Percentiles rank a stretch among this genome's conserved stretches.
phyloP scores from a whole-genome alignment of 768 basidiomycete genomes.

The Auricularia sp. region DNA sequence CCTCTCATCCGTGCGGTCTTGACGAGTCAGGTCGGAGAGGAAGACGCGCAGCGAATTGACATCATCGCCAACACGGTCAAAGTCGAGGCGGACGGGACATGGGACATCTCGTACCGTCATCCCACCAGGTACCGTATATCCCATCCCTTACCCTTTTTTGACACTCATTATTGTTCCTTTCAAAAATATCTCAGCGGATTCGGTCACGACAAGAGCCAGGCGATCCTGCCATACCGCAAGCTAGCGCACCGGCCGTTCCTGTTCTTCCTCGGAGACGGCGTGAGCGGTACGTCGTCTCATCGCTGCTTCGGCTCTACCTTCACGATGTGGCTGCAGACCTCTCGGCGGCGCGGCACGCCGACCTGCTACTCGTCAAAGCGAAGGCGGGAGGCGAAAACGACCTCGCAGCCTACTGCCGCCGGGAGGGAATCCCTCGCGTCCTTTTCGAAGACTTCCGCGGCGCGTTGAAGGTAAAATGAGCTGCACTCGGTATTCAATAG shows the following conservation, averaged over 20 bases:
- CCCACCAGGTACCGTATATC: constrained; percentile 40
- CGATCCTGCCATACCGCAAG: constrained; percentile 82
- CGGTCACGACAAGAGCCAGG: constrained; percentile 94
- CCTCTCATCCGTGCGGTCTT: constrained; percentile 88
- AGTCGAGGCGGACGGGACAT: constrained; percentile 52
- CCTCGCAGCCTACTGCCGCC: constrained; percentile 70
- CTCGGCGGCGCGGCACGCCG: constrained; percentile 86
- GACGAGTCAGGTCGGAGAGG: constrained; percentile 66
- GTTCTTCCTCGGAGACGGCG: constrained; percentile 98
- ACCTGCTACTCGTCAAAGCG: constrained; percentile 88
- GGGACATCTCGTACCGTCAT: constrained; percentile 82
- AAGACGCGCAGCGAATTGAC: constrained; percentile 60
- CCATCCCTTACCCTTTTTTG: neutral
- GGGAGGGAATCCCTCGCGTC: constrained; percentile 70
- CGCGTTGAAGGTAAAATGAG: constrained; percentile 29
- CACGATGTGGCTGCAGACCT: constrained; percentile 44
- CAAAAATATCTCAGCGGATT: constrained; percentile 43
- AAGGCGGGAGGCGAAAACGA: constrained; percentile 76
- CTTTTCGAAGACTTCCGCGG: constrained; percentile 63
- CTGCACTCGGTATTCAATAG: neutral
- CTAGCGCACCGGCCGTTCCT: constrained; percentile 63
- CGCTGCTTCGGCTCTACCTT: neutral
- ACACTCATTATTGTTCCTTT: neutral
- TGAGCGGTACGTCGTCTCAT: constrained; percentile 56
- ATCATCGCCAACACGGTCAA: constrained; percentile 91